Evolutionary conservation across 2,329 filamentous ascomycete genomes (phyloP).

Genomic region (Ceratocystis albifundus): DNA sequence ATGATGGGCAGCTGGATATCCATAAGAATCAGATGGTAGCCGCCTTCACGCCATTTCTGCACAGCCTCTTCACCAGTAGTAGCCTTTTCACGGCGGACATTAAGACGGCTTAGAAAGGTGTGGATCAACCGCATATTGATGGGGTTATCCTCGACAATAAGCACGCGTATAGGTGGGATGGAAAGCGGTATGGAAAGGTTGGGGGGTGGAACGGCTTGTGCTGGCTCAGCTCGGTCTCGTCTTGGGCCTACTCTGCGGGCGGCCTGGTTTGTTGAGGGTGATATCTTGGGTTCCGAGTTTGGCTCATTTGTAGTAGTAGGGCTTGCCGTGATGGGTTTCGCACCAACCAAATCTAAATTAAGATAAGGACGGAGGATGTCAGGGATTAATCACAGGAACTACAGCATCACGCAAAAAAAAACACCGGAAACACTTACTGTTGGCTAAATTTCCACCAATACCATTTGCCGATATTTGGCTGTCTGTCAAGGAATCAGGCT

Average conservation of each 20-base stretch:
- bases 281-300: slow-evolving; percentile 25
- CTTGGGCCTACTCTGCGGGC: background rate
- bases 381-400: background rate
- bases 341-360: background rate
- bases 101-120: slow-evolving; percentile 88
- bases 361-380: background rate
- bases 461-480: background rate
- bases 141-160: slow-evolving; percentile 97
- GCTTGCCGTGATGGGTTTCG: background rate
- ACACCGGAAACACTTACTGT: background rate
- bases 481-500: background rate
- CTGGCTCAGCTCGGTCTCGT: background rate
- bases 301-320: background rate
- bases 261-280: background rate
- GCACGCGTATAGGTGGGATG: slow-evolving; percentile 89
- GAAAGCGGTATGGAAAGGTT: slow-evolving; percentile 48
- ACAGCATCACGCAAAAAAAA: background rate
- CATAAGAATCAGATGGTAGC: slow-evolving; percentile 95
- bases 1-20: slow-evolving; percentile 96
- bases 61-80: slow-evolving; percentile 92
- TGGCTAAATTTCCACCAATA: background rate
- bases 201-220: slow-evolving; percentile 41
- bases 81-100: slow-evolving; percentile 93
- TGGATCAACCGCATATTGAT: slow-evolving; percentile 92
- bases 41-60: slow-evolving; percentile 80